Conservation (phyloP, 2,329 filamentous ascomycete genomes). For the Paraphoma chrysanthemicola region DNA sequence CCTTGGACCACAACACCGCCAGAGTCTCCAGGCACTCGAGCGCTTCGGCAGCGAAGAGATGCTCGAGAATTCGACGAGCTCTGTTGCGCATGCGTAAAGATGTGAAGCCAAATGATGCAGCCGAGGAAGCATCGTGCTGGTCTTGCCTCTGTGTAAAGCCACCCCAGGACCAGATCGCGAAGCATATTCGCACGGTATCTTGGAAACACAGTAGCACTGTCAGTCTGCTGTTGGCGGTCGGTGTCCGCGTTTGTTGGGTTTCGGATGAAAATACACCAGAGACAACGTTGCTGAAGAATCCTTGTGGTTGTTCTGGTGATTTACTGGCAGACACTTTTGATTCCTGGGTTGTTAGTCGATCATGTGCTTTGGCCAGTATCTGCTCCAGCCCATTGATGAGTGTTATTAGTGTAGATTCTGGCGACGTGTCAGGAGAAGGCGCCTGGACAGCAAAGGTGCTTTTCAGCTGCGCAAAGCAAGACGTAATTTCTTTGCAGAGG, state of each 20-base stretch:
- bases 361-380: conserved; percentile 84
- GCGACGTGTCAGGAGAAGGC: conserved; percentile 49
- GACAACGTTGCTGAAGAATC: conserved; percentile 94
- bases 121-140: conserved; percentile 70
- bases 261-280: conserved; percentile 88
- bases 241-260: conserved; percentile 75
- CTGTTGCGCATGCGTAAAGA: conserved; percentile 90
- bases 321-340: conserved; percentile 72
- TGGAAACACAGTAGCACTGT: conserved; percentile 97
- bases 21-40: conserved; percentile 93
- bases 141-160: conserved; percentile 66
- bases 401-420: conserved; percentile 78
- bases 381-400: conserved; percentile 93
- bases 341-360: conserved; percentile 80
- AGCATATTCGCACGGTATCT: conserved; percentile 91
- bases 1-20: conserved; percentile 79
- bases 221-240: conserved; percentile 89
- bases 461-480: conserved; percentile 75
- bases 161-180: conserved; percentile 94
- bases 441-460: conserved; percentile 62
- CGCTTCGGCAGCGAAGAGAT: conserved; percentile 89
- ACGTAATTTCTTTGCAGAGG: conserved; percentile 78
- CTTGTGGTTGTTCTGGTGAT: conserved; percentile 80
- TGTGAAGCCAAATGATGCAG: conserved; percentile 87
- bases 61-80: conserved; percentile 85